Conservation (phyloP, 257 asterid genomes). For the Solanum etuberosum region DNA sequence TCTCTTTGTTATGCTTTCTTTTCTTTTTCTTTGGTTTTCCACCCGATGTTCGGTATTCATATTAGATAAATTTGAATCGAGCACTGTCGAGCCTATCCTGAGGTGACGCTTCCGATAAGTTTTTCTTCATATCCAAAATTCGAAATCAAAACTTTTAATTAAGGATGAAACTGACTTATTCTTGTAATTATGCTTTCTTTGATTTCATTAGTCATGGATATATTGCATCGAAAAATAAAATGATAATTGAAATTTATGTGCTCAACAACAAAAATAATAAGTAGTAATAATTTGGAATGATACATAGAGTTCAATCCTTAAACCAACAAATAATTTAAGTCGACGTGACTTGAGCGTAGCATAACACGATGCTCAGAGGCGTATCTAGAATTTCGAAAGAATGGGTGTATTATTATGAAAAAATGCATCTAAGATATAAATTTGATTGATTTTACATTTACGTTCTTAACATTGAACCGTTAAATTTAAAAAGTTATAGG, state of each 20-base stretch:
- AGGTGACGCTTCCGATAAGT: accelerated
- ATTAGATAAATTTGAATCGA: no score
- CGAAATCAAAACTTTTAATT: no score
- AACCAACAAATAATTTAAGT: background rate
- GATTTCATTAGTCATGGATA: background rate
- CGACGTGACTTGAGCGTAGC: background rate
- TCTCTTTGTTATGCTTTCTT: background rate
- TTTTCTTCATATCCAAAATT: background rate
- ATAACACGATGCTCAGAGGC: background rate
- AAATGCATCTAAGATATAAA: no score
- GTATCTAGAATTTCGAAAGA: no score
- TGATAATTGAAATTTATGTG: background rate
- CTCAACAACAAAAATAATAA: background rate
- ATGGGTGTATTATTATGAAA: no score
- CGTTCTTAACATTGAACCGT: no score
- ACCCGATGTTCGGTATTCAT: no score
- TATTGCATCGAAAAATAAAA: background rate
- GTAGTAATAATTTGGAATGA: background rate
- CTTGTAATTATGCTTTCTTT: background rate
- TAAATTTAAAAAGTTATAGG: no score
- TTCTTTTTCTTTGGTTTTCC: accelerated
- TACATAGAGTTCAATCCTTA: background rate
- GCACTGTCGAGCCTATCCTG: background rate
- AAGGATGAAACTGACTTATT: background rate
- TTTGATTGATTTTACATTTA: no score